phyloP scores from a whole-genome alignment of 2,329 filamentous ascomycete species.

The Penicillium vulpinum region DNA sequence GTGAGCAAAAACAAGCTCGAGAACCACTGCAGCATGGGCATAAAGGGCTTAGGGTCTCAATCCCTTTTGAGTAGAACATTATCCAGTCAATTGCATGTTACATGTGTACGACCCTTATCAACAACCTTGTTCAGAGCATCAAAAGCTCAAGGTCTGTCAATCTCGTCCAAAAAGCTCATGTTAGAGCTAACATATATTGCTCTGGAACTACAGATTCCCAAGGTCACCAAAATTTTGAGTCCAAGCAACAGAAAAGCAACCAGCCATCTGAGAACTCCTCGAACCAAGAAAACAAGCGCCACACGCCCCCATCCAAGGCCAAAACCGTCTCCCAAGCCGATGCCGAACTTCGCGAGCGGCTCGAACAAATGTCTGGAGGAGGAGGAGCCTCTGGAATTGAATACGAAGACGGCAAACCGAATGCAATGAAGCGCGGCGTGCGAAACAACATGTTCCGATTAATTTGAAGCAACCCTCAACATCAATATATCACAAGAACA shows the following conservation, averaged over 20 bases:
- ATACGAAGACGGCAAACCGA: slow-evolving; percentile 71
- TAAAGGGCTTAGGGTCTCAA: background rate
- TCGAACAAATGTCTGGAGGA: slow-evolving; percentile 67
- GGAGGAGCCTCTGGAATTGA: slow-evolving; percentile 71
- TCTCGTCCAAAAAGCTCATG: background rate
- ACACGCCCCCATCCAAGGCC: slow-evolving; percentile 23
- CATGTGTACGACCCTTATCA: slow-evolving; percentile 1
- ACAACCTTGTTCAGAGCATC: slow-evolving; percentile 3
- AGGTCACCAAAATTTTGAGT: background rate
- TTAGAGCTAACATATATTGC: background rate
- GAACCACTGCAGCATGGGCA: background rate
- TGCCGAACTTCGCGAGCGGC: slow-evolving; percentile 63
- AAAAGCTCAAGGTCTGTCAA: slow-evolving; percentile 6
- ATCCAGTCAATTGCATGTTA: background rate
- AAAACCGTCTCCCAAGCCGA: slow-evolving; percentile 67
- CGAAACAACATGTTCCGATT: slow-evolving; percentile 76
- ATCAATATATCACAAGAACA: background rate
- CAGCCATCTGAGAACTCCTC: background rate
- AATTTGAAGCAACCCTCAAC: slow-evolving; percentile 44
- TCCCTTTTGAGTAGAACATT: background rate
- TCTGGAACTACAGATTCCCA: background rate
- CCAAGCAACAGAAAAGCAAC: background rate
- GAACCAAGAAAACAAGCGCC: slow-evolving; percentile 6
- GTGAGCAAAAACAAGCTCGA: background rate
- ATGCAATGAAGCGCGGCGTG: slow-evolving; percentile 71